phyloP scores from a whole-genome alignment of 345 rosid genomes.

The Citrus medica region DNA sequence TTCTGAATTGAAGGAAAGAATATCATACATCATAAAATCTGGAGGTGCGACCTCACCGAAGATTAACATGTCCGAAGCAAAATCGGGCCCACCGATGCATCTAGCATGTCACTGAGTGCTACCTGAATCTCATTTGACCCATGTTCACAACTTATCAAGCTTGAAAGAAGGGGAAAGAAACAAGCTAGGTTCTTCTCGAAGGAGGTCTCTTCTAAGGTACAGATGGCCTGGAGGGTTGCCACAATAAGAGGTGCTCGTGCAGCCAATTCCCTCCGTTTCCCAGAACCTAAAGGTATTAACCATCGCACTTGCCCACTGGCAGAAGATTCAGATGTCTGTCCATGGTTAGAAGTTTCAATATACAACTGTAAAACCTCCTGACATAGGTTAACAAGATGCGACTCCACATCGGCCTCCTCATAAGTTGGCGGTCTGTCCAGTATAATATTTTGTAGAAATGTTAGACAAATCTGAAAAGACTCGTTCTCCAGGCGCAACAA shows the following conservation, averaged over 20 bases:
- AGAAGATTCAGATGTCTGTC: slow-evolving; percentile 40
- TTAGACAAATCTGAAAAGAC: slow-evolving; percentile 89
- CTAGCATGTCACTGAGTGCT: slow-evolving; percentile 90
- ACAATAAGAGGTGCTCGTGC: slow-evolving; percentile 79
- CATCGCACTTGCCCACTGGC: slow-evolving; percentile 40
- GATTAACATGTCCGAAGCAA: slow-evolving; percentile 69
- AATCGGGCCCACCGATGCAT: slow-evolving; percentile 75
- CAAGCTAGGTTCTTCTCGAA: slow-evolving; percentile 64
- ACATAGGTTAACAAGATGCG: slow-evolving; percentile 66
- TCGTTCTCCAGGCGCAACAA: slow-evolving; percentile 89
- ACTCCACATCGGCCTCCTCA: slow-evolving; percentile 58
- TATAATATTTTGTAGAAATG: slow-evolving; percentile 79
- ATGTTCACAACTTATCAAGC: slow-evolving; percentile 88
- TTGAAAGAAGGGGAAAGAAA: slow-evolving; percentile 76
- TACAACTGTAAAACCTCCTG: slow-evolving; percentile 73
- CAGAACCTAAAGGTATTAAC: slow-evolving; percentile 86
- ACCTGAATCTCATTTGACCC: slow-evolving; percentile 87
- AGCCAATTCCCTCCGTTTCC: slow-evolving; percentile 80
- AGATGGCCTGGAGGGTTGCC: slow-evolving; percentile 72
- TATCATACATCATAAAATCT: slow-evolving; percentile 30
- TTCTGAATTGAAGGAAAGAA: slow-evolving; percentile 7
- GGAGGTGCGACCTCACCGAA: slow-evolving; percentile 12
- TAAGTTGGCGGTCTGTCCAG: slow-evolving; percentile 50
- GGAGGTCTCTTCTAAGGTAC: slow-evolving; percentile 68
- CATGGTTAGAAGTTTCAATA: slow-evolving; percentile 45